Conservation (phyloP, 2,329 filamentous ascomycete genomes). For the Fusarium duplospermum region DNA sequence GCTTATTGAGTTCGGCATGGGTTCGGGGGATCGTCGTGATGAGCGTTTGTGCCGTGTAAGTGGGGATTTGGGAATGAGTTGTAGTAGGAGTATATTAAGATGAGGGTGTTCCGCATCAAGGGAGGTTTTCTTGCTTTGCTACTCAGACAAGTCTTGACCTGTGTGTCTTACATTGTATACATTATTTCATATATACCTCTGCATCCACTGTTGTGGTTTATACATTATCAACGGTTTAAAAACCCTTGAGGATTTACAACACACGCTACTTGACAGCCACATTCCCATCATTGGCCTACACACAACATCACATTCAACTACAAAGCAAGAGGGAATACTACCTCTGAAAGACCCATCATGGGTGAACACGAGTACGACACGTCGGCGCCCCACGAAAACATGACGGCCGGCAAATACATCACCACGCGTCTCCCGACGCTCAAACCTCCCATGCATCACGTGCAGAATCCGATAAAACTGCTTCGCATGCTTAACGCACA, state of each 20-base stretch:
- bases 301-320: background rate
- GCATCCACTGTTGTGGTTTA: background rate
- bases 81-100: slow-evolving; percentile 26
- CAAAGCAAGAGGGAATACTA: background rate
- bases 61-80: slow-evolving; percentile 15
- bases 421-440: slow-evolving; percentile 65
- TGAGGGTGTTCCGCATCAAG: background rate
- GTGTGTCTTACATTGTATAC: slow-evolving; percentile 2
- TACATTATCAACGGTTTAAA: slow-evolving; percentile 1
- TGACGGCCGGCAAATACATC: slow-evolving; percentile 60
- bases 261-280: background rate
- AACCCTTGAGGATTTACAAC: background rate
- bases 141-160: slow-evolving; percentile 9
- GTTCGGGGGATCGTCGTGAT: slow-evolving; percentile 34
- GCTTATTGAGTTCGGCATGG: slow-evolving; percentile 10
- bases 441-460: slow-evolving; percentile 66
- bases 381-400: slow-evolving; percentile 60
- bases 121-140: background rate
- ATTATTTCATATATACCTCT: background rate
- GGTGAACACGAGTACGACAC: slow-evolving; percentile 46
- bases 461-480: slow-evolving; percentile 64
- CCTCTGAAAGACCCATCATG: slow-evolving; percentile 21
- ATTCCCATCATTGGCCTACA: background rate
- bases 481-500: slow-evolving; percentile 60
- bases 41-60: slow-evolving; percentile 18